Base-by-base conservation (phyloP, 768 basidiomycete genomes). In the Phylloporus sp. region DNA sequence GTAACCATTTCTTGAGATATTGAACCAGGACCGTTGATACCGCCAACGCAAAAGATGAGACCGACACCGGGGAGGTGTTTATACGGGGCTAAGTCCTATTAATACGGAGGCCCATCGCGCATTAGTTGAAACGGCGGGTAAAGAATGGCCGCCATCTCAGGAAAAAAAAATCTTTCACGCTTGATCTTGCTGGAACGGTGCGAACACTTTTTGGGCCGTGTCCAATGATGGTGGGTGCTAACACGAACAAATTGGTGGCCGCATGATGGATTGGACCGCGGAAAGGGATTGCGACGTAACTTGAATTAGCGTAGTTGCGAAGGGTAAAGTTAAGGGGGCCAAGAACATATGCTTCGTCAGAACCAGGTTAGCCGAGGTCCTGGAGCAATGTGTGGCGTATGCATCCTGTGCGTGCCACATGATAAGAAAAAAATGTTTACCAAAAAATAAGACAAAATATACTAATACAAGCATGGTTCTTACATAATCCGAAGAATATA, bases 161-260 rank as follows among this genome's bases (percentile, higher is more conserved):
- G 23, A 46, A 55, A 51, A 58, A 61, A 61, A 61, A 62, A 63
- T 63, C 26, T 61, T 61, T 61, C 60, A 61, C 55, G 14, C 14
- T 44, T 6, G 21, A 42, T 32, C 24, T 24, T 22, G 18, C 14
- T 20, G 34, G 24, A 26, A 41, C n/a, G n/a, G 46, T 40, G 40
- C n/a, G 38, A 42, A 33, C 20, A 6, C 29, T 38, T 20, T n/a
- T 47, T 38, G 5, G 41, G 11, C 32, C 15, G 31, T 33, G 40
- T 33, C 37, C 14, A 22, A 22, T 7, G n/a, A 32, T 32, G 31
- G 22, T 44, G n/a, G n/a, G n/a, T n/a, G n/a, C n/a, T n/a, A n/a
- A n/a, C n/a, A n/a, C n/a, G n/a, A 59, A 48, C 42, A 28, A 47
- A 9, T 42, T 32, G 28, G 7, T 11, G 4, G 52, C 24, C 22